These are phyloP conservation scores for Podila epicladia DNA, from an alignment of 192 early-diverging fungal genomes.

Conservation along the genomic window DNA sequence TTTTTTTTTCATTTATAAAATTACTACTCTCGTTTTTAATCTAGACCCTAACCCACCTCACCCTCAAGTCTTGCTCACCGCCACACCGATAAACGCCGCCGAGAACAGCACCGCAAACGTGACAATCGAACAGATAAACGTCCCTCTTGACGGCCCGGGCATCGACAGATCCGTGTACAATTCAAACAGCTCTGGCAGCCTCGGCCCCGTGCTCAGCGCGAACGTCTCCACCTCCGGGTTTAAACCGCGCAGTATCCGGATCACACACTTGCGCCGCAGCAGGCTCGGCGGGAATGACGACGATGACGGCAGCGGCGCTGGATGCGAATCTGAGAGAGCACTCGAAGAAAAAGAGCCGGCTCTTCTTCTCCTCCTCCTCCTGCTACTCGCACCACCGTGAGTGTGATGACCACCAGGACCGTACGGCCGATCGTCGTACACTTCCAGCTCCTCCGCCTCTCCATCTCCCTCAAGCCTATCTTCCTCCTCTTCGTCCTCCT, in stretches of 20 bases:
- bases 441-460: no score
- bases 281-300: conserved; percentile 27
- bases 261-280: conserved; percentile 12
- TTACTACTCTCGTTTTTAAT: no score
- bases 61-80: neutral
- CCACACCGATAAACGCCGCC: conserved; percentile 6
- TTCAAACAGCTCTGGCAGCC: conserved; percentile 29
- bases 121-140: conserved; percentile 13
- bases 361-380: no score
- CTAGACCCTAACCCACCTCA: no score
- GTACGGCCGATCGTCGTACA: neutral
- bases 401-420: no score
- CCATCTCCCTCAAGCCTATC: no score
- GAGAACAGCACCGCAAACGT: conserved; percentile 8
- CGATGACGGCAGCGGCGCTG: conserved; percentile 10
- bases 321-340: no score
- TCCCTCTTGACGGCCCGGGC: conserved; percentile 15
- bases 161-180: conserved; percentile 32
- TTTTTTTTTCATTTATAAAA: neutral
- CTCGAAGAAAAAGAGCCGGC: no score
- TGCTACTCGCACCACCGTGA: no score
- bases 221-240: conserved; percentile 27
- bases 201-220: conserved; percentile 31
- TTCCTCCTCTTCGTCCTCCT: neutral
- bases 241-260: conserved; percentile 15